phyloP scores from a whole-genome alignment of 805 yeast species.

The Pichia californica region DNA sequence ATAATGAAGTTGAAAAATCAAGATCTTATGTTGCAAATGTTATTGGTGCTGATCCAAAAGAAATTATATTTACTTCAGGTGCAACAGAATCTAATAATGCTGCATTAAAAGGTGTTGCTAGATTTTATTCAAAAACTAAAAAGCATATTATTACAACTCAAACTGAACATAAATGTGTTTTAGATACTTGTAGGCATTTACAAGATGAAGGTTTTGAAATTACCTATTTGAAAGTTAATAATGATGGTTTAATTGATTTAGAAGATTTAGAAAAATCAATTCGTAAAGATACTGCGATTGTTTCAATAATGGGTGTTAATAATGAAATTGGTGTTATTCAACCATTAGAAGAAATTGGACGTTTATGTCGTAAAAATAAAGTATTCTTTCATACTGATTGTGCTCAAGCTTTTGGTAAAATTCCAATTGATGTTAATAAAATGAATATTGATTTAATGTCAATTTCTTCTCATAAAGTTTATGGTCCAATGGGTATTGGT shows the following conservation, averaged over 20 bases:
- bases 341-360: slow-evolving; percentile 91
- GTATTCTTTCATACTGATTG: slow-evolving; percentile 96
- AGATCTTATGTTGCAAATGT: slow-evolving; percentile 75
- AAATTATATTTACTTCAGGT: slow-evolving; percentile 93
- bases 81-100: slow-evolving; percentile 97
- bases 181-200: slow-evolving; percentile 90
- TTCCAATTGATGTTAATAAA: slow-evolving; percentile 86
- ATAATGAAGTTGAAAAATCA: slow-evolving; percentile 82
- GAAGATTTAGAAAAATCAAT: slow-evolving; percentile 76
- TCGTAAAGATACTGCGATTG: slow-evolving; percentile 84
- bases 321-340: slow-evolving; percentile 98
- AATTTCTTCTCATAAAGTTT: slow-evolving; percentile 91
- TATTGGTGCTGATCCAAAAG: slow-evolving; percentile 92
- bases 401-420: slow-evolving; percentile 96
- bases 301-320: slow-evolving; percentile 94
- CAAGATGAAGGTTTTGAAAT: slow-evolving; percentile 97
- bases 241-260: slow-evolving; percentile 73
- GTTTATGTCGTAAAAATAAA: slow-evolving; percentile 76
- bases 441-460: slow-evolving; percentile 91
- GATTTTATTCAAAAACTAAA: slow-evolving; percentile 85
- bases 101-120: slow-evolving; percentile 92
- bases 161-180: slow-evolving; percentile 98
- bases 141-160: slow-evolving; percentile 92
- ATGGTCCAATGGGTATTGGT: slow-evolving; percentile 98
- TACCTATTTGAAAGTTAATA: slow-evolving; percentile 79